Percentiles rank a stretch among this genome's conserved stretches.
Evolutionary conservation across 176 grass and related monocot genomes (phyloP).

Genomic region (Pontederia crassipes): DNA sequence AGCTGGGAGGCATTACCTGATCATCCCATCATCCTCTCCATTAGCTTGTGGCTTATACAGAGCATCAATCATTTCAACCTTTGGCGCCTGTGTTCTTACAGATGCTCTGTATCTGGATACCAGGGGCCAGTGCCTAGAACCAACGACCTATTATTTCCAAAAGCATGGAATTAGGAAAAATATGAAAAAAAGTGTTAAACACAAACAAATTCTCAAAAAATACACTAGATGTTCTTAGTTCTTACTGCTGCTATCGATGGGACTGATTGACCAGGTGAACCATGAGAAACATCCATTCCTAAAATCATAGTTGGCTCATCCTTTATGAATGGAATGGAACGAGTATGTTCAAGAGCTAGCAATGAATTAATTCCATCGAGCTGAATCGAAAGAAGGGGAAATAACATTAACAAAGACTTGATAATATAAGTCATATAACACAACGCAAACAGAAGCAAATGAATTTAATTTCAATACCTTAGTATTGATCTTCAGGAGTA

Average conservation of each 20-base stretch:
- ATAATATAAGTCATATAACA: neutral
- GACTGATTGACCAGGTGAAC: constrained; percentile 45
- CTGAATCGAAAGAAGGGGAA: constrained; percentile 27
- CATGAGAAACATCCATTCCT: constrained; percentile 86
- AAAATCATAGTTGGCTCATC: constrained; percentile 61
- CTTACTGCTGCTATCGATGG: constrained; percentile 75
- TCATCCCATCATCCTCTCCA: constrained; percentile 59
- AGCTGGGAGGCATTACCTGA: neutral
- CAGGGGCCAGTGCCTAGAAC: constrained; percentile 51
- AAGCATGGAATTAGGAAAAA: neutral
- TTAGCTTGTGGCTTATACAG: constrained; percentile 44
- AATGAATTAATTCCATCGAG: constrained; percentile 78
- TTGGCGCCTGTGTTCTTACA: constrained; percentile 59
- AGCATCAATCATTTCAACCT: constrained; percentile 68
- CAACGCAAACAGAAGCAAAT: neutral
- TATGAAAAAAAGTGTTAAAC: neutral
- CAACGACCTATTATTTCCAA: constrained; percentile 38
- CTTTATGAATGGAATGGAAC: constrained; percentile 39
- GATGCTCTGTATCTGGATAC: constrained; percentile 68
- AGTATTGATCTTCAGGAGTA: constrained; percentile 92
- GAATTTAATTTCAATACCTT: constrained; percentile 38
- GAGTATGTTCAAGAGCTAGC: constrained; percentile 43
- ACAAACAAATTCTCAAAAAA: too few species aligned
- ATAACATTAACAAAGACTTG: neutral
- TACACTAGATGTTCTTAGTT: neutral